Evolutionary conservation across 2,329 filamentous ascomycete species (phyloP), one percentile per base, ranked within the genome.

Genomic region (Ophiostoma sp.): DNA sequence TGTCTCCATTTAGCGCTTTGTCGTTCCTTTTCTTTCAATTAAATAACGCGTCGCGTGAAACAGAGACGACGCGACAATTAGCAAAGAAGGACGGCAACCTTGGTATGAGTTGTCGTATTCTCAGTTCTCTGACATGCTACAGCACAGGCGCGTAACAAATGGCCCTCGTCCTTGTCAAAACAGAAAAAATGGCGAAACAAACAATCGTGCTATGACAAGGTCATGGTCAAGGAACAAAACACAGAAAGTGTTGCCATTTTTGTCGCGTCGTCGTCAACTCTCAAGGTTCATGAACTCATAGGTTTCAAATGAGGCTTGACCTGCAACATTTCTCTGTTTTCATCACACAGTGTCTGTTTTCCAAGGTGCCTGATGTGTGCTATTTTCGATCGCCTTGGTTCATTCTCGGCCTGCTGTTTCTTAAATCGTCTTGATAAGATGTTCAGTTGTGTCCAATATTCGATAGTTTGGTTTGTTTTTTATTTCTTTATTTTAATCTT

Each of bases 41-140:
- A 48, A 50, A 69, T 48, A 36, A 50, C 64, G 64, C 64, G 64
- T 69, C 64, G 64, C 64, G 28, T 66, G 39, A 66, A 66, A 31
- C 39, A 36, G 17, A 11, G 19, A 4, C 59, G 59, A 52, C 59
- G 59, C n/a, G n/a, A 64, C 33, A n/a, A 22, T 42, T 5, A 12
- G 19, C 12, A 36, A n/a, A n/a, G 17, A 33, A 36, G 19, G 31
- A 61, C 12, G 2, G 33, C 11, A 42, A 42, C 39, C 5, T 42
- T 5, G 39, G 39, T 8, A 8, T 42, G 39, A 12, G 39, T 15
- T 42, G 39, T 42, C 39, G 11, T 42, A 42, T 42, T 42, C 12
- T 42, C 5, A 8, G 11, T 12, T 42, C 39, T 36, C 15, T 3
- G n/a, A 25, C 36, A 42, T 64, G 33, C 36, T 42, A 28, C 36